Evolutionary conservation across 1,284 basidiomycete species (phyloP), one percentile per base, ranked within the genome.

Genomic region (Melampsora larici-populina): DNA sequence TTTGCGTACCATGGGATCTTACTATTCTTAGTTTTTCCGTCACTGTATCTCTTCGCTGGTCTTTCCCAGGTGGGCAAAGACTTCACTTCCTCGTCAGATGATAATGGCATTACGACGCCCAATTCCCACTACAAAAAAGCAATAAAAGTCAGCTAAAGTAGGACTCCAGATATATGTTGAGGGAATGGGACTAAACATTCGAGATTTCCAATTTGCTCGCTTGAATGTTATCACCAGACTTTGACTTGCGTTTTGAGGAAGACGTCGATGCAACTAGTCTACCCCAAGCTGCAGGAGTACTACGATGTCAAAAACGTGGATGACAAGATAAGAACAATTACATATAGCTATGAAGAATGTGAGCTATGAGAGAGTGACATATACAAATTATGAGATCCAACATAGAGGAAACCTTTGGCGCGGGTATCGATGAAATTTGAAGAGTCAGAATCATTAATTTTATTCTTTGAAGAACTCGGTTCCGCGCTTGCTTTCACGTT

Each of bases 271-370:
- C 15, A 21, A 5, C 48, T 36, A 68, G 58, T 24, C 65, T 77
- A 51, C 75, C 75, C 75, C 75, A 77, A 70, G 75, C 75, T 40
- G 75, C 75, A 17, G 75, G 67, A 48, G 75, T 77, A 55, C 75
- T 77, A 36, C 40, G 17, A 13, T 18, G n/a, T 18, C 21, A 48
- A 1, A 48, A 6, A 58, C 40, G 21, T 15, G 9, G 46, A 51
- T 43, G 24, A 2, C 36, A 29, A 21, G 13, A 5, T 31, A 24
- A 60, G 13, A 46, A 17, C 8, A 15, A 18, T 60, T 69, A 18
- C 40, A 11, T 15, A 70, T 43, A 24, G 8, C 36, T 26, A 9
- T 29, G 9, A n/a, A 26, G 9, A 43, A 62, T 17, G n/a, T 9
- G 17, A 9, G n/a, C 8, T 70, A 5, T 36, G n/a, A 51, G 24